Conservation (phyloP, 2,329 filamentous ascomycete genomes). For the Paraphoma chrysanthemicola region DNA sequence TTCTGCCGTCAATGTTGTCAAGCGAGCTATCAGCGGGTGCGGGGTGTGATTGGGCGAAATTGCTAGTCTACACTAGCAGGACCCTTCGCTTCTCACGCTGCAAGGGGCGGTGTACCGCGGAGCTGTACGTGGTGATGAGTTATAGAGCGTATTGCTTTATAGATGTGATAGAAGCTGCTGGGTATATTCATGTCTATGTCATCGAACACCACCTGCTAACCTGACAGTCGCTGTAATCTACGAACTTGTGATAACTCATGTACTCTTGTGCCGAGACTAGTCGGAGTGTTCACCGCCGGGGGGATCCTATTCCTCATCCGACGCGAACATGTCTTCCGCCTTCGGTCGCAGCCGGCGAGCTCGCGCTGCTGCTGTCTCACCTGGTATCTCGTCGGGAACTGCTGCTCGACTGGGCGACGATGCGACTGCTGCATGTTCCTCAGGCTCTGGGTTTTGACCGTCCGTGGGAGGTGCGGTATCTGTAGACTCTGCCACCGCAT, state of each 20-base stretch:
- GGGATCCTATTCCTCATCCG: slow-evolving; percentile 28
- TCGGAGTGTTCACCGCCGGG: background rate
- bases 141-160: too few relatives aligned
- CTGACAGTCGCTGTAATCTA: too few relatives aligned
- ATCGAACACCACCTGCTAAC: too few relatives aligned
- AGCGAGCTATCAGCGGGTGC: slow-evolving; percentile 9
- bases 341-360: slow-evolving; percentile 43
- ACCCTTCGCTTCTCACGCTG: background rate
- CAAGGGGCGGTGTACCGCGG: too few relatives aligned
- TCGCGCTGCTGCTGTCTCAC: slow-evolving; percentile 45
- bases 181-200: too few relatives aligned
- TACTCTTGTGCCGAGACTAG: background rate
- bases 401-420: background rate
- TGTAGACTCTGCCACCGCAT: background rate
- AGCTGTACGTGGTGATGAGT: too few relatives aligned
- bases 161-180: too few relatives aligned
- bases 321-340: slow-evolving; percentile 50
- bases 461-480: too few relatives aligned
- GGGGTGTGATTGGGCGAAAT: slow-evolving; percentile 12
- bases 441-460: background rate
- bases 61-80: background rate
- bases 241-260: too few relatives aligned
- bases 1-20: slow-evolving; percentile 1
- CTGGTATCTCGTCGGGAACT: slow-evolving; percentile 22
- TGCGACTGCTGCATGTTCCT: background rate